Conservation (phyloP, 2,329 filamentous ascomycete species). For the Coleophoma crateriformis region DNA sequence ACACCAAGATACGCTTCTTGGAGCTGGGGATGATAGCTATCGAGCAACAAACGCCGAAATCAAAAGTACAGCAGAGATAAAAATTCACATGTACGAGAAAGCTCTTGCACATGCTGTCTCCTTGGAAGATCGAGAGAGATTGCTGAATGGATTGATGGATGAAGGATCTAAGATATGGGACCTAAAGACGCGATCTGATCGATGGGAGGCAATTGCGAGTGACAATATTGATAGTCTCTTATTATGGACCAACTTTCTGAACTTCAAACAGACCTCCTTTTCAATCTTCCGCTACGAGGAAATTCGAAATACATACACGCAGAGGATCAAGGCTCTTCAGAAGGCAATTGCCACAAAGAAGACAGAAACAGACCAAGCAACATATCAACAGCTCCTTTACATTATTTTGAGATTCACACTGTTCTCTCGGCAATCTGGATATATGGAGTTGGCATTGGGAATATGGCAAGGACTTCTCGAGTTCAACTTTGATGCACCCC, state of each 20-base stretch:
- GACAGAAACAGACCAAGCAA: conserved; percentile 4
- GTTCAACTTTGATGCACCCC: conserved; percentile 56
- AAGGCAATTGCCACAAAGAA: conserved; percentile 6
- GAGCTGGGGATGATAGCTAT: conserved; percentile 38
- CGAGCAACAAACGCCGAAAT: conserved; percentile 54
- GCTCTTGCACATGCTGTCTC: conserved; percentile 56
- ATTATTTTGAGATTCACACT: conserved; percentile 69
- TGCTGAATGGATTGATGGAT: conserved; percentile 65
- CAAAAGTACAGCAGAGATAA: conserved; percentile 70
- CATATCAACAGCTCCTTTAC: conserved; percentile 49
- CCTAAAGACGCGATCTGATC: conserved; percentile 48
- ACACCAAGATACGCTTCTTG: conserved; percentile 67
- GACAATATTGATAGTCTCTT: conserved; percentile 50
- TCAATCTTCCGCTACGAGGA: conserved; percentile 62
- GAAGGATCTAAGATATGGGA: conserved; percentile 76
- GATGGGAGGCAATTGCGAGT: conserved; percentile 59
- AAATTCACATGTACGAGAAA: conserved; percentile 72
- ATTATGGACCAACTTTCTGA: conserved; percentile 69
- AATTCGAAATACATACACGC: conserved; percentile 52
- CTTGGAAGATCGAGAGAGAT: conserved; percentile 42
- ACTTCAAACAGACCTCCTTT: conserved; percentile 67
- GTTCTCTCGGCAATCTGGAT: conserved; percentile 73
- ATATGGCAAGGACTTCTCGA: conserved; percentile 83
- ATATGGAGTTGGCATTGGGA: conserved; percentile 68
- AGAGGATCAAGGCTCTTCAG: conserved; percentile 48